These are phyloP conservation scores for Aegilops tauschii DNA, from an alignment of 176 grass and related monocot species.

Conservation along the genomic window DNA sequence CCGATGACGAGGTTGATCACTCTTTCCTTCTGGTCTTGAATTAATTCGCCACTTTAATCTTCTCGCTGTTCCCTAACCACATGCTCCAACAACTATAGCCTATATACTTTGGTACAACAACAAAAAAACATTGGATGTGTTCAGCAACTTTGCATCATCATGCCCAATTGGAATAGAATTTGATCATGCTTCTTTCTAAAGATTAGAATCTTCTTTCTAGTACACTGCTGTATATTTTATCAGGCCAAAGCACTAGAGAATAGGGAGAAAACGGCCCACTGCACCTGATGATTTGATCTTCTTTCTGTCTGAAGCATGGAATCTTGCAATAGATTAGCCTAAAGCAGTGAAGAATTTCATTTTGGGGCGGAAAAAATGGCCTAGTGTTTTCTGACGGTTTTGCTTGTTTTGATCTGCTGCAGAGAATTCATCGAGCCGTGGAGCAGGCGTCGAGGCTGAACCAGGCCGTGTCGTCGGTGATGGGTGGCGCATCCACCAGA, in stretches of 20 bases:
- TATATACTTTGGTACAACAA: background rate
- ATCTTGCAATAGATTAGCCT: background rate
- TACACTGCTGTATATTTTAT: too few species aligned
- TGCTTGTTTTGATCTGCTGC: constrained; percentile 14
- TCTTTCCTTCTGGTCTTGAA: background rate
- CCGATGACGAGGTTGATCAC: constrained; percentile 53
- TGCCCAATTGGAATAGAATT: background rate
- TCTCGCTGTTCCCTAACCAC: background rate
- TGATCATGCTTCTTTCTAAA: background rate
- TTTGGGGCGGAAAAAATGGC: background rate
- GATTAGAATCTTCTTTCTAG: background rate
- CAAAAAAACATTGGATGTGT: background rate
- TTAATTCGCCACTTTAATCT: background rate
- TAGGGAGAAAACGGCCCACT: background rate
- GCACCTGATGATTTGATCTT: background rate
- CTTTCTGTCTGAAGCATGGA: background rate
- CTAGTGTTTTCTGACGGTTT: background rate
- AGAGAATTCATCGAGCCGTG: constrained; percentile 69
- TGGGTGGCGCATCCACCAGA: constrained; percentile 55
- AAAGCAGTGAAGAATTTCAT: background rate
- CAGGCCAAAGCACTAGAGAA: too few species aligned
- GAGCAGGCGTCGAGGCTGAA: constrained; percentile 67
- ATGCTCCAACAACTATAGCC: background rate
- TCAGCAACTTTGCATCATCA: background rate
- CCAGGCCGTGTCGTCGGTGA: constrained; percentile 62